A percentile compares a stretch with the other conserved stretches of the same genome.
These are phyloP conservation scores for Heimioporus punctisporus DNA, from an alignment of 1,284 basidiomycete species.

Conservation along the genomic window DNA sequence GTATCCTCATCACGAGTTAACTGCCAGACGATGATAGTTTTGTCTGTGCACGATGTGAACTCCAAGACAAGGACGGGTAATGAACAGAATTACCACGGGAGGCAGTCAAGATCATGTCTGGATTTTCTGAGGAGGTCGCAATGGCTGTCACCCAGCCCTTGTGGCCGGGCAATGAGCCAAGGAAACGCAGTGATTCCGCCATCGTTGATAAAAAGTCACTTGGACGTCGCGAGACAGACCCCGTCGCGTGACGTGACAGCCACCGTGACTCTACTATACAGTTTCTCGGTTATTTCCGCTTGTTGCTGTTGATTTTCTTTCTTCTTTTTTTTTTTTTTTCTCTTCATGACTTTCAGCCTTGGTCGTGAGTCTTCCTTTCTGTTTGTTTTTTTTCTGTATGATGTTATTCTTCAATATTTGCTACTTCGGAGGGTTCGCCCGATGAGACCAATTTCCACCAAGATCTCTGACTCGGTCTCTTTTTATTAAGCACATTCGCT, in stretches of 20 bases:
- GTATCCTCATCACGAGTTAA: conserved; percentile 94
- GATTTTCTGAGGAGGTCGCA: conserved; percentile 96
- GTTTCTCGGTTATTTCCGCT: conserved; percentile 39
- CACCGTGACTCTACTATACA: conserved; percentile 58
- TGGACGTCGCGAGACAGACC: conserved; percentile 32
- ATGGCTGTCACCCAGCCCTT: conserved; percentile 97
- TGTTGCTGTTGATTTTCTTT: too few relatives aligned
- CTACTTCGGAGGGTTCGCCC: conserved; percentile 80
- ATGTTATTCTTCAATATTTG: conserved; percentile 72
- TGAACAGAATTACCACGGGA: conserved; percentile 78
- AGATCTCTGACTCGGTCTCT: conserved; percentile 68
- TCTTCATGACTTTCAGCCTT: too few relatives aligned
- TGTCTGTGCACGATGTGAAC: conserved; percentile 81
- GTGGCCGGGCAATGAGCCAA: conserved; percentile 95
- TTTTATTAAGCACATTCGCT: too few relatives aligned
- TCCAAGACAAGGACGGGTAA: conserved; percentile 25
- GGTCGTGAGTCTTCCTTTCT: background rate
- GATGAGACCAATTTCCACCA: conserved; percentile 80
- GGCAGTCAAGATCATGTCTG: conserved; percentile 96
- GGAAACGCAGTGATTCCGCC: conserved; percentile 90
- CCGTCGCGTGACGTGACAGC: conserved; percentile 52
- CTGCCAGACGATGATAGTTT: conserved; percentile 99
- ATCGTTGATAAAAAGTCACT: conserved; percentile 49
- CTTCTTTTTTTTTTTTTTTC: too few relatives aligned
- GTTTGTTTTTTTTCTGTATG: conserved; percentile 31